Evolutionary conservation across 73 alveolate species (phyloP).

Genomic region (Paramecium primaurelia): DNA sequence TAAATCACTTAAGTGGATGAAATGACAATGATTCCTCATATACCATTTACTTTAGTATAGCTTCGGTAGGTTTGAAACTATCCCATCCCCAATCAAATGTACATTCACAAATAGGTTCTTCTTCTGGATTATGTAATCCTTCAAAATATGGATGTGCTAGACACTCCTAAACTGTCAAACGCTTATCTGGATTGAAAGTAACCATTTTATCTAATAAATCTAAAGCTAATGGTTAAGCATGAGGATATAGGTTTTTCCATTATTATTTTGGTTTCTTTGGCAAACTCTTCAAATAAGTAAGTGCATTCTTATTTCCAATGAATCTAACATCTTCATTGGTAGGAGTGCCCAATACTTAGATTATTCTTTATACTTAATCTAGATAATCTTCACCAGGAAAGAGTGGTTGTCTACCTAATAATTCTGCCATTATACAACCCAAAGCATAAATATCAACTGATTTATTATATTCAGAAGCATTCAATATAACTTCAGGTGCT

Average conservation of each 20-base stretch:
- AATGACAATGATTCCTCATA: constrained; percentile 55
- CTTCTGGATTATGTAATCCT: constrained; percentile 56
- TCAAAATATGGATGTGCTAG: constrained; percentile 56
- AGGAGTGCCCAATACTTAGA: constrained; percentile 55
- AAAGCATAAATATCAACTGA: constrained; percentile 84
- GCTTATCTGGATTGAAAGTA: constrained; percentile 43
- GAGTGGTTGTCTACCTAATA: constrained; percentile 60
- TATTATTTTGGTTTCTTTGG: constrained; percentile 23
- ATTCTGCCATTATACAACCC: constrained; percentile 86
- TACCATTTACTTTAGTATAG: constrained; percentile 32
- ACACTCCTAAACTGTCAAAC: constrained; percentile 53
- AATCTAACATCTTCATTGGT: constrained; percentile 52
- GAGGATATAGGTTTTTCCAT: constrained; percentile 53
- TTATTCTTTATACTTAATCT: constrained; percentile 59
- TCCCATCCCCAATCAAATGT: constrained; percentile 57
- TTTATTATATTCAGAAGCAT: constrained; percentile 63
- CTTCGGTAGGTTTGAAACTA: constrained; percentile 47
- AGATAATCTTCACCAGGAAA: constrained; percentile 69
- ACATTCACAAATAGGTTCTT: constrained; percentile 37
- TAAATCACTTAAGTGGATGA: constrained; percentile 49
- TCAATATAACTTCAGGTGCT: constrained; percentile 80
- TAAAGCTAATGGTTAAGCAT: constrained; percentile 50
- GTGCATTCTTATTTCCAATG: constrained; percentile 47
- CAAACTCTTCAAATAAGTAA: constrained; percentile 17
- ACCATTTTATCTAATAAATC: constrained; percentile 54